phyloP scores from a whole-genome alignment of 371 early-diverging fungal genomes.

The Apophysomyces sp. region DNA sequence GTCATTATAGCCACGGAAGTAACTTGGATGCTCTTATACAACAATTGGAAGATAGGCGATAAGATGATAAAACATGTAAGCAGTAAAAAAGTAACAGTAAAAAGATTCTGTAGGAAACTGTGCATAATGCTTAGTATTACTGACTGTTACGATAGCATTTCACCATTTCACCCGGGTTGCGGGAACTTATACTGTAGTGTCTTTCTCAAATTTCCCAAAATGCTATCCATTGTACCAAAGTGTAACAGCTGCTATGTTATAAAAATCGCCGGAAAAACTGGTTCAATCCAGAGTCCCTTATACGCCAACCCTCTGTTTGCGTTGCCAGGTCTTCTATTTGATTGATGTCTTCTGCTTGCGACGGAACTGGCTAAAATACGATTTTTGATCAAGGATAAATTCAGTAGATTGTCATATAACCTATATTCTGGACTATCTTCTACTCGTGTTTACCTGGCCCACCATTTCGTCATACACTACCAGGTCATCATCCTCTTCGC shows the following conservation, averaged over 20 bases:
- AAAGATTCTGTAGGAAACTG: too few species aligned
- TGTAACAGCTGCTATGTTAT: not conserved
- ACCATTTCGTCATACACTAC: constrained; percentile 4
- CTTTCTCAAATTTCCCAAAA: too few species aligned
- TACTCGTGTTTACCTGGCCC: constrained; percentile 10
- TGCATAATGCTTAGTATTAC: too few species aligned
- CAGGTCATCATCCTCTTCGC: constrained; percentile 14
- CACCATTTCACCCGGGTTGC: too few species aligned
- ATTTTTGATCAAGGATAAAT: not conserved
- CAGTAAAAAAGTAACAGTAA: too few species aligned
- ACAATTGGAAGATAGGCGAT: not conserved
- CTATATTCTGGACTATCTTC: not conserved
- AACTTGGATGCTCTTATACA: constrained; percentile 9
- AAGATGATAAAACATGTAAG: not conserved
- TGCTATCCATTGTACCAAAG: not conserved
- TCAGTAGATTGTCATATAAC: not conserved
- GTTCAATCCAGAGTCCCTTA: constrained; percentile 31
- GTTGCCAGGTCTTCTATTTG: constrained; percentile 11
- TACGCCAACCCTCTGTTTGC: constrained; percentile 24
- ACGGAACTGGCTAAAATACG: constrained; percentile 8
- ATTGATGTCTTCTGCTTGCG: constrained; percentile 16
- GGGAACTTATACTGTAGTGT: too few species aligned
- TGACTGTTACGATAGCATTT: too few species aligned
- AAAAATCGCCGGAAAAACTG: constrained; percentile 32
- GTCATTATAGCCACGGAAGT: constrained; percentile 17